A percentile compares a stretch with the other conserved stretches of the same genome.
Conservation (phyloP, 345 rosid species). For the thale cress (Arabidopsis thaliana) region TAIR10.1 NC_003074.8:21512501-21513000, state of each 20-base stretch:
- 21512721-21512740: slow-evolving; percentile 49
- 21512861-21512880: slow-evolving; percentile 2
- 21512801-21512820: slow-evolving; percentile 49
- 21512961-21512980: neutral
- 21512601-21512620: slow-evolving; percentile 55
- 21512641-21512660: slow-evolving; percentile 56
- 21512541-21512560: slow-evolving; percentile 51
- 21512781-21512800: slow-evolving; percentile 54
- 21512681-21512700: slow-evolving; percentile 52
- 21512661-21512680: slow-evolving; percentile 51
- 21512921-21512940: slow-evolving; percentile 6
- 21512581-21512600: slow-evolving; percentile 60
- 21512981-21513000: neutral
- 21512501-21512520: slow-evolving; percentile 58
- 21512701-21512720: slow-evolving; percentile 43
- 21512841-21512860: neutral
- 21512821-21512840: slow-evolving; percentile 45
- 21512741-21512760: slow-evolving; percentile 60
- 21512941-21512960: neutral
- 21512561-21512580: slow-evolving; percentile 61
- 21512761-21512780: slow-evolving; percentile 51
- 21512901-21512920: slow-evolving; percentile 24
- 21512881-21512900: slow-evolving; percentile 27
- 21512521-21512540: slow-evolving; percentile 35
- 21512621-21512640: slow-evolving; percentile 48